A percentile compares a stretch with the other conserved stretches of the same genome.
phyloP scores from a whole-genome alignment of 805 yeast species.

The Saturnispora sekii region DNA sequence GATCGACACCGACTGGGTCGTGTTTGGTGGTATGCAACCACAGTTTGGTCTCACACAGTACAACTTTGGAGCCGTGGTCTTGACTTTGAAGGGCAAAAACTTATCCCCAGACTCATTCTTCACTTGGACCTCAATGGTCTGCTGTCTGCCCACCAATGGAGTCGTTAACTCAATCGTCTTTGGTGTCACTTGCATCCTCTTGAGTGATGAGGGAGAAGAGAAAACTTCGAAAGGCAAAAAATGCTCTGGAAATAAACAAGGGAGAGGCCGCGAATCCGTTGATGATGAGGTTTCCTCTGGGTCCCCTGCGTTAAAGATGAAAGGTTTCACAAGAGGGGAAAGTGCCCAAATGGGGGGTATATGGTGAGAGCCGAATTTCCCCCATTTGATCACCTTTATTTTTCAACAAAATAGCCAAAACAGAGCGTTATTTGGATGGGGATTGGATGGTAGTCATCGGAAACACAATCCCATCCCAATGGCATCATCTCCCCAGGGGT shows the following conservation, averaged over 20 bases:
- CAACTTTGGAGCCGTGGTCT: constrained; percentile 94
- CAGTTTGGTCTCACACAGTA: constrained; percentile 96
- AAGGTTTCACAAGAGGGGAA: too few species aligned
- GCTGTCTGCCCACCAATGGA: constrained; percentile 56
- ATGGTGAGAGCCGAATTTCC: too few species aligned
- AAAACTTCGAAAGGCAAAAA: not conserved
- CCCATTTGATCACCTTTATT: too few species aligned
- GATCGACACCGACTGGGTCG: constrained; percentile 61
- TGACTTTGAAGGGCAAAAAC: constrained; percentile 78
- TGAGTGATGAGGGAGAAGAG: not conserved
- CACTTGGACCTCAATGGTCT: constrained; percentile 52
- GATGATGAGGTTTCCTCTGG: too few species aligned
- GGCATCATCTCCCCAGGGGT: too few species aligned
- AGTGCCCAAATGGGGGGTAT: too few species aligned
- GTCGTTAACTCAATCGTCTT: constrained; percentile 21
- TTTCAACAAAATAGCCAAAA: too few species aligned
- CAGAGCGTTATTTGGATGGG: too few species aligned
- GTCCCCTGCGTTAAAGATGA: too few species aligned
- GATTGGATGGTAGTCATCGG: too few species aligned
- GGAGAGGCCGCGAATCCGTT: too few species aligned
- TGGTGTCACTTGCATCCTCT: constrained; percentile 7
- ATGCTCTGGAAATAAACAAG: not conserved
- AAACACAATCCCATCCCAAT: too few species aligned
- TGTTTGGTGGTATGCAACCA: constrained; percentile 67
- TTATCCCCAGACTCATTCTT: constrained; percentile 45